Percentiles rank a stretch among this genome's conserved stretches.
These are phyloP conservation scores for Hypomontagnella monticulosa DNA, from an alignment of 495 filamentous ascomycete genomes.

Conservation along the genomic window DNA sequence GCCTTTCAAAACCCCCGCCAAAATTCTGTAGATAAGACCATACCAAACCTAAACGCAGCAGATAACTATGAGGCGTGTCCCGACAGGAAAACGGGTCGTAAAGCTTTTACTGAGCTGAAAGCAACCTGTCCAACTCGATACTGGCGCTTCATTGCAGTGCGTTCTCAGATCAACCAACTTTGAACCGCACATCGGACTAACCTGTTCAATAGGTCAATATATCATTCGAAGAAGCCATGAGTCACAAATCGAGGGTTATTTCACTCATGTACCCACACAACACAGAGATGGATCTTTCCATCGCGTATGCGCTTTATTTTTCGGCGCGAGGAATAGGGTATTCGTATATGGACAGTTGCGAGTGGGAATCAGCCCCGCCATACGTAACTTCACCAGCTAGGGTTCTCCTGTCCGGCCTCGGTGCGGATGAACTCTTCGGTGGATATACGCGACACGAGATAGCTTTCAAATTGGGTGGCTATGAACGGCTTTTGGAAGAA, in stretches of 20 bases:
- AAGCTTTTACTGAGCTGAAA: conserved; percentile 77
- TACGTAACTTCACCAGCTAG: conserved; percentile 71
- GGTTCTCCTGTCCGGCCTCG: conserved; percentile 89
- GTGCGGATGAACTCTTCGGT: conserved; percentile 95
- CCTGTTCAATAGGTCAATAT: conserved; percentile 71
- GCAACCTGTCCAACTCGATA: conserved; percentile 72
- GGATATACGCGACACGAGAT: conserved; percentile 88
- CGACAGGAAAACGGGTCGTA: conserved; percentile 85
- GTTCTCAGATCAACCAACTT: conserved; percentile 20
- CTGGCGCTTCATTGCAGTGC: conserved; percentile 81
- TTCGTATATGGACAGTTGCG: conserved; percentile 40
- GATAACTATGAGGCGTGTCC: conserved; percentile 83
- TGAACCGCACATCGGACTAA: conserved; percentile 14
- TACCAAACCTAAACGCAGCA: conserved; percentile 20
- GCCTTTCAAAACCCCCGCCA: conserved; percentile 92
- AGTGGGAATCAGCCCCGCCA: conserved; percentile 55
- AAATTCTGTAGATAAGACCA: conserved; percentile 30
- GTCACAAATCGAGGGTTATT: conserved; percentile 74
- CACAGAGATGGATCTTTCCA: conserved; percentile 99
- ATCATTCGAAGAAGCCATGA: conserved; percentile 76
- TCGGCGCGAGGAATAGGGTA: conserved; percentile 80
- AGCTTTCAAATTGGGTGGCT: conserved; percentile 74
- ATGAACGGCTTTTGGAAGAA: conserved; percentile 78
- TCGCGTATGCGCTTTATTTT: conserved; percentile 91
- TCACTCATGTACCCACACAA: conserved; percentile 90